phyloP scores from a whole-genome alignment of 2,329 filamentous ascomycete species.

The Podosphaera aphanis region DNA sequence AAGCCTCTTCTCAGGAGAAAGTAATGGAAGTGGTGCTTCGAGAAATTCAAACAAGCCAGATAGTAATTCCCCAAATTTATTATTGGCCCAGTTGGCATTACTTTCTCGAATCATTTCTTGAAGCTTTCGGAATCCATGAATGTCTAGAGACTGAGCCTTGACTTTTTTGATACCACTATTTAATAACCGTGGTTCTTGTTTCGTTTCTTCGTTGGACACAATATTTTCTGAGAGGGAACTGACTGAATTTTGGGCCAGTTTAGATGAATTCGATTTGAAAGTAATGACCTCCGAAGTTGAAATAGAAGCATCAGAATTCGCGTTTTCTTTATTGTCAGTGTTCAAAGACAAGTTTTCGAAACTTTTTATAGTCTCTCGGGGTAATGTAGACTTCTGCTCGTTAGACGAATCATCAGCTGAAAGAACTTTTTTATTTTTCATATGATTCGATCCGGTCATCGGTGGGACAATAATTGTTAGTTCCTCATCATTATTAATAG shows the following conservation, averaged over 20 bases:
- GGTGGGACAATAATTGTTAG: conserved; percentile 28
- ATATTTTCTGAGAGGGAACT: conserved; percentile 3
- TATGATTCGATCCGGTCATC: conserved; percentile 18
- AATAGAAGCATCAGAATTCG: conserved; percentile 22
- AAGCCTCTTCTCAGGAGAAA: conserved; percentile 39
- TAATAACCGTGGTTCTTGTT: conserved; percentile 37
- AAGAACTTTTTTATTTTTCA: conserved; percentile 11
- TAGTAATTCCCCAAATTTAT: conserved; percentile 45
- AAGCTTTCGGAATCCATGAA: conserved; percentile 57
- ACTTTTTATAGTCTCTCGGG: conserved; percentile 21
- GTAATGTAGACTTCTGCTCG: conserved; percentile 14
- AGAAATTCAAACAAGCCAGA: conserved; percentile 49
- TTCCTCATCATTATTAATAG: conserved; percentile 27
- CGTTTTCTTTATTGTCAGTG: conserved; percentile 23
- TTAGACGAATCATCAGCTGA: conserved; percentile 20
- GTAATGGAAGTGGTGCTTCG: conserved; percentile 31
- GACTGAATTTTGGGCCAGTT: conserved; percentile 7
- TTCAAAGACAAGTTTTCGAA: conserved; percentile 35
- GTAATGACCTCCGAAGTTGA: conserved; percentile 36
- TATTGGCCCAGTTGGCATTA: conserved; percentile 37
- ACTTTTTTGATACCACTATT: conserved; percentile 55
- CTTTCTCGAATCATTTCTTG: conserved; percentile 50
- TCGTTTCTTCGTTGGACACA: conserved; percentile 27
- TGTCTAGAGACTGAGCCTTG: conserved; percentile 47
- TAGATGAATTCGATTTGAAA: conserved; percentile 27